Evolutionary conservation across 768 basidiomycete genomes (phyloP).

Genomic region (Podaxis sp.): DNA sequence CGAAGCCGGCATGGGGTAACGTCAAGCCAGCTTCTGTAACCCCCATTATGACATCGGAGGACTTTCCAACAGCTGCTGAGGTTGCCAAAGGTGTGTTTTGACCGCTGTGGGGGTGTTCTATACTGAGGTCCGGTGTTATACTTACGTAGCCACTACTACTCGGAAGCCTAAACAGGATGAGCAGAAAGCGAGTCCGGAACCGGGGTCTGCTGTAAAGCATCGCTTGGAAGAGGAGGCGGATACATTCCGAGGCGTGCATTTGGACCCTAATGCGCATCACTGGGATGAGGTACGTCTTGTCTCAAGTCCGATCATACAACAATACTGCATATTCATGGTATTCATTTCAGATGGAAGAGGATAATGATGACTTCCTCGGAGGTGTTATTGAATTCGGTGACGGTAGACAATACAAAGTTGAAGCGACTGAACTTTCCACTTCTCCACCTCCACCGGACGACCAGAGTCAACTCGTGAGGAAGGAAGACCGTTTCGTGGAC

Average conservation of each 20-base stretch:
- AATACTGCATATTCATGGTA: slow-evolving; percentile 11
- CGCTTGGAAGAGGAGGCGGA: slow-evolving; percentile 81
- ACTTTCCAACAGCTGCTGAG: slow-evolving; percentile 97
- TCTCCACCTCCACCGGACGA: slow-evolving; percentile 24
- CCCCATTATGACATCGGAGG: slow-evolving; percentile 49
- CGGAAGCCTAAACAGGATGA: slow-evolving; percentile 38
- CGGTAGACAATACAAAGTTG: slow-evolving; percentile 87
- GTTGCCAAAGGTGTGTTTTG: slow-evolving; percentile 73
- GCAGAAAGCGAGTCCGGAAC: slow-evolving; percentile 47
- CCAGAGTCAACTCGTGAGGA: slow-evolving; percentile 51
- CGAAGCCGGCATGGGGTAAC: slow-evolving; percentile 75
- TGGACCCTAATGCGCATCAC: slow-evolving; percentile 92
- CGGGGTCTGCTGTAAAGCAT: slow-evolving; percentile 46
- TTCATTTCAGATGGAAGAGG: slow-evolving; percentile 75
- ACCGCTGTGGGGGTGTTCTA: neutral
- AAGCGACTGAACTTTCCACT: slow-evolving; percentile 40
- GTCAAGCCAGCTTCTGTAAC: slow-evolving; percentile 42
- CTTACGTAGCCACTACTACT: slow-evolving; percentile 27
- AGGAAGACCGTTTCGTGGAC: slow-evolving; percentile 88
- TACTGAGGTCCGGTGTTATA: slow-evolving; percentile 10
- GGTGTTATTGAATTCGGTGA: slow-evolving; percentile 96
- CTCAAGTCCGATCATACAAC: slow-evolving; percentile 10
- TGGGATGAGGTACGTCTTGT: slow-evolving; percentile 90
- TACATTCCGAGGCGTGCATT: slow-evolving; percentile 90
- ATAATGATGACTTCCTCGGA: slow-evolving; percentile 86